Evolutionary conservation across 108 stramenopile genomes (phyloP), one percentile per base, ranked within the genome.

Genomic region (Discostella pseudostelligera): DNA sequence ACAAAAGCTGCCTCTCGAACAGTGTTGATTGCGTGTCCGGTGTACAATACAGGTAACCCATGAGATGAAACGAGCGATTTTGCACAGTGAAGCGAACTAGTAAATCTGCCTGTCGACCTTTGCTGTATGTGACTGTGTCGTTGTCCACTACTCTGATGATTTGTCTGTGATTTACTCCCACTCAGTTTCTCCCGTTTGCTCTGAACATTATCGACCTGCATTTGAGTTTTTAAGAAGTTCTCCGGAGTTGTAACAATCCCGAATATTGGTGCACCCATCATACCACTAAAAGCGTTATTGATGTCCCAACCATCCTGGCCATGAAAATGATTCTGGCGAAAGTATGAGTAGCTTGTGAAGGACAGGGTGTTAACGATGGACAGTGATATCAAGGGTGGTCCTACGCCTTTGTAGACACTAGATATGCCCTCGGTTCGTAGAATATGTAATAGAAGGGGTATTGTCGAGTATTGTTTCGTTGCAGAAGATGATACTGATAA

Each of bases 21-120:
- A 21, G 93, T 94, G 70, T 96, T 96, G 45, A 93, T 76, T 9
- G 59, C 72, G 78, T 91, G 89, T 1, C 95, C 92, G 12, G 90
- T 88, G 55, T 93, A 96, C 16, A 96, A 42, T 16, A 88, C 76
- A 0, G 67, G 21, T 7, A 62, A 11, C 20, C 93, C 93, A 58
- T 94, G 75, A 29, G 74, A 49, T 59, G 76, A 60, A 16, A 81
- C 65, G 17, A 93, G 57, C 14, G 82, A 78, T 50, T 53, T 70
- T 42, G 88, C 57, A 79, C 89, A 89, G 40, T 88, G 72, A 51
- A 79, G 79, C 13, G 87, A 87, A 40, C 81, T 78, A 17, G 42
- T 69, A 62, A 84, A 94, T 62, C 80, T 80, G 55, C 81, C 78
- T 47, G 26, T 62, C 12, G 43, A 42, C 45, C 37, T 62, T 50